A percentile compares a stretch with the other conserved stretches of the same genome.
Conservation (phyloP, 441 rosid genomes). For the Flueggea neowawraea region DNA sequence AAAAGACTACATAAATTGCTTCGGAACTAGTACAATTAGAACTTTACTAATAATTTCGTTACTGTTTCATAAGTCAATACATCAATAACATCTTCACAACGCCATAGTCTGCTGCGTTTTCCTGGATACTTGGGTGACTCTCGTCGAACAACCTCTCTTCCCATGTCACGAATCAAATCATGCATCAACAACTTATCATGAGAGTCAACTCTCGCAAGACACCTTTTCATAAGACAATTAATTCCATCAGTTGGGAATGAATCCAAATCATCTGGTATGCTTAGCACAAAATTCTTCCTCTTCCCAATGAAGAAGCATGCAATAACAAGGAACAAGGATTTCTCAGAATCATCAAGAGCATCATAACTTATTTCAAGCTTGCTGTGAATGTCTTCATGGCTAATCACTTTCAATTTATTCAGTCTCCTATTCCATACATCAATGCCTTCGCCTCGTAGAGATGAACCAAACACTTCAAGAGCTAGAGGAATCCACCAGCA, state of each 20-base stretch:
- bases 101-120: conserved; percentile 43
- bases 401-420: conserved; percentile 7
- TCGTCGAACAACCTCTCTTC: conserved; percentile 33
- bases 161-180: conserved; percentile 45
- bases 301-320: conserved; percentile 25
- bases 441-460: conserved; percentile 6
- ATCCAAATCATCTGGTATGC: conserved; percentile 11
- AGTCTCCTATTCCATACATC: conserved; percentile 11
- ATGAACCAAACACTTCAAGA: conserved; percentile 21
- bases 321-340: conserved; percentile 19
- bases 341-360: conserved; percentile 9
- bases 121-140: conserved; percentile 24
- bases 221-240: conserved; percentile 8
- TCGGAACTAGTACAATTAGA: not conserved
- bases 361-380: conserved; percentile 14
- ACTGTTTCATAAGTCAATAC: conserved; percentile 16
- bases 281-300: conserved; percentile 7
- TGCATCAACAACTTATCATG: conserved; percentile 15
- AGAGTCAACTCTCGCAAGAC: conserved; percentile 4
- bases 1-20: no score
- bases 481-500: conserved; percentile 13
- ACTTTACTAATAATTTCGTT: not conserved
- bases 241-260: conserved; percentile 13
- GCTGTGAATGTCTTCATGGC: not conserved
- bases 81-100: conserved; percentile 6